Base-by-base conservation (phyloP, 371 early-diverging fungal species). In the Mortierella sp. region DNA sequence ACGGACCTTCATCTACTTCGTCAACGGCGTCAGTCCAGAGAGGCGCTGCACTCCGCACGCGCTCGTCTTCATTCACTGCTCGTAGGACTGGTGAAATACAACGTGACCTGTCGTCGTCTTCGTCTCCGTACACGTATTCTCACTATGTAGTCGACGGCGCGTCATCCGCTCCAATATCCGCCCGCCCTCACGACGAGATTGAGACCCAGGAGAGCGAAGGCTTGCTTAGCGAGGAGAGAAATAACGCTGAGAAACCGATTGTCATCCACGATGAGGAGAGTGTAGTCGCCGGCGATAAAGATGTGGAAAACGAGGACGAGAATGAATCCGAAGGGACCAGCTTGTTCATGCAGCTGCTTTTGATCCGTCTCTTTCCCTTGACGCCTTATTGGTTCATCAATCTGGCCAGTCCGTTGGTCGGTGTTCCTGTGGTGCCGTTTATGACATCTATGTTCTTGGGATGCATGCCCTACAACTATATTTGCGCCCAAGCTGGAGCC, bases 371-470 rank as follows among this genome's bases (percentile, higher is more conserved):
- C 15, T 80, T 80, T 56, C 80, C 80, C 14, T 48, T 80, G 56
- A 76, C 80, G 15, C 80, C 80, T 6, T 80, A 78, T 58, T 80
- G 80, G 80, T 68, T 80, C 41, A 71, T 80, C 59, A 80, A 80
- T 46, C 57, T 80, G 55, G 72, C 80, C 8, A 78, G 78, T 48
- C 80, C 80, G 7, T 42, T 80, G 60, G 69, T 80, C 7, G 78
- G 70, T 6, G 69, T 80, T 12, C 80, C 80, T 7, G 62, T 80
- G 30, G 26, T 70, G 9, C 70, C 78, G 7, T 80, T 80, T 47
- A 72, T 80, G 69, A 72, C 72, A 0, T 69, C 80, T 15, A 80
- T 80, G 80, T 68, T 80, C 41, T 47, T 80, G 41, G 80, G 80
- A 34, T 65, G 63, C 31, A 80, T 69, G 60, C 79, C 80, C 6